Conservation (phyloP, 2,329 filamentous ascomycete genomes). For the Aspergillus niger region DNA sequence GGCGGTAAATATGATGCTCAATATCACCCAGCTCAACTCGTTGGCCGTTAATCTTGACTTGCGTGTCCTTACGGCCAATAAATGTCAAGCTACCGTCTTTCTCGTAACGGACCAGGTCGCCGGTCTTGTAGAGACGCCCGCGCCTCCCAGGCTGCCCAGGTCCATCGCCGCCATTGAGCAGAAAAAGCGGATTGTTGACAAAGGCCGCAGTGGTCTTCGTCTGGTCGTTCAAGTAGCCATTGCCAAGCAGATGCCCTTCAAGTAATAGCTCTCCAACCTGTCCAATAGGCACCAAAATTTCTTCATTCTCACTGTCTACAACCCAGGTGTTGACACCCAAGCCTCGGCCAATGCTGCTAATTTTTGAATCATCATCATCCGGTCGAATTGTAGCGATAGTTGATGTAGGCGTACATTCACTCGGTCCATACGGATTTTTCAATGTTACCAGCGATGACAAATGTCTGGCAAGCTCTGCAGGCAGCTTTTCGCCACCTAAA, state of each 20-base stretch:
- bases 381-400: not conserved
- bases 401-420: conserved; percentile 32
- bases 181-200: conserved; percentile 13
- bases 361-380: not conserved
- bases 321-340: conserved; percentile 32
- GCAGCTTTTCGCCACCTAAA: conserved; percentile 27
- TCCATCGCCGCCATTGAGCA: not conserved
- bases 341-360: not conserved
- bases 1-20: not conserved
- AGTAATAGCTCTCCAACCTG: conserved; percentile 42
- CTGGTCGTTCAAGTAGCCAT: conserved; percentile 27
- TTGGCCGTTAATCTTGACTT: not conserved
- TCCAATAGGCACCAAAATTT: conserved; percentile 39
- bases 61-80: not conserved
- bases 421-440: conserved; percentile 45
- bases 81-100: not conserved
- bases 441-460: conserved; percentile 41
- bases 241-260: conserved; percentile 20
- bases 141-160: not conserved
- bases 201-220: conserved; percentile 24
- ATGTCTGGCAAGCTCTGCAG: conserved; percentile 28
- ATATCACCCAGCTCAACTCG: not conserved
- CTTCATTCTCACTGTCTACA: conserved; percentile 31
- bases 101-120: not conserved
- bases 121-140: not conserved